These are phyloP conservation scores for Cyclostephanos invisitatus DNA, from an alignment of 108 stramenopile genomes.

Conservation along the genomic window DNA sequence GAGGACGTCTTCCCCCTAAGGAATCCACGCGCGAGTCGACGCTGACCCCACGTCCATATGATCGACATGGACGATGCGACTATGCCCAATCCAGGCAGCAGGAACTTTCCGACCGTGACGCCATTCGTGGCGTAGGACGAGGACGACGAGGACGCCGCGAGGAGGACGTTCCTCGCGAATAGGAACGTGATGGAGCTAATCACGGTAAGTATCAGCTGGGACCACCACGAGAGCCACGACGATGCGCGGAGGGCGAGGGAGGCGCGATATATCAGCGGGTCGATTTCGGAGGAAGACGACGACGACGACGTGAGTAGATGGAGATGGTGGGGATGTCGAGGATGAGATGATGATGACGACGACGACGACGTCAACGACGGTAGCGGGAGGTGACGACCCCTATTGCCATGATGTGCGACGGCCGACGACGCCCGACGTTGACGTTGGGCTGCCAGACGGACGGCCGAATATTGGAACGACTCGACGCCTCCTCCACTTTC, in stretches of 20 bases:
- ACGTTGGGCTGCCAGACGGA: no score
- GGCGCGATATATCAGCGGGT: constrained; percentile 39
- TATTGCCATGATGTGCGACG: not conserved
- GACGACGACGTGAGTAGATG: not conserved
- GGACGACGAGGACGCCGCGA: constrained; percentile 4
- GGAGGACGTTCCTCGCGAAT: constrained; percentile 78
- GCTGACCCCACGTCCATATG: constrained; percentile 88
- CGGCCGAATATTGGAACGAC: not conserved
- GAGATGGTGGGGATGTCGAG: not conserved
- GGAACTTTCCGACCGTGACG: constrained; percentile 53
- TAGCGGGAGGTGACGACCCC: not conserved
- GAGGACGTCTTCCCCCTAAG: constrained; percentile 34
- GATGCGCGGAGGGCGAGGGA: constrained; percentile 52
- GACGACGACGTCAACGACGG: not conserved
- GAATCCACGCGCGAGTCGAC: constrained; percentile 68
- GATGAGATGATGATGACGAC: not conserved
- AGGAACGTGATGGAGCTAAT: constrained; percentile 74
- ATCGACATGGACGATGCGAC: constrained; percentile 54
- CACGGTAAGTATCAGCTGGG: constrained; percentile 78
- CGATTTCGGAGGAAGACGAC: constrained; percentile 6
- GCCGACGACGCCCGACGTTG: not conserved
- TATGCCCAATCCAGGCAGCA: constrained; percentile 69
- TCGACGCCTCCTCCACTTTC: not conserved
- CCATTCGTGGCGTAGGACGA: constrained; percentile 8
- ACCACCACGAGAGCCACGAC: constrained; percentile 88